Base-by-base conservation (phyloP, 768 basidiomycete species). In the Agrocybe chaxingu region DNA sequence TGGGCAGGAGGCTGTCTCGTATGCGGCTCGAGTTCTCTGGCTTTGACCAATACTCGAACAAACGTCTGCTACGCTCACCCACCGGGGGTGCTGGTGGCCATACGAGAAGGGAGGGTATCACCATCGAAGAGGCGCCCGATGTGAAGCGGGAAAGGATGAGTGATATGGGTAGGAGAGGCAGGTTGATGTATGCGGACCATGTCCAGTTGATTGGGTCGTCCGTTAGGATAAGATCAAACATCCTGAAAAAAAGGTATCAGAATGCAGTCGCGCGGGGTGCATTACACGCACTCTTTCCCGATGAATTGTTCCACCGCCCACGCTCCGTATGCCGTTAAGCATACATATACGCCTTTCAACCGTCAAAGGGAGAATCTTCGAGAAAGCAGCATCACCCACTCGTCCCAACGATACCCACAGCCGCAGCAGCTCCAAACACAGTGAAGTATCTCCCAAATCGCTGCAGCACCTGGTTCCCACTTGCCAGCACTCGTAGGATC, bases 191-290 rank as follows among this genome's bases (percentile, higher is more conserved):
- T 34, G 87, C 85, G 40, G 82, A 79, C 80, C 82, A 84, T 1
- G 86, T 83, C 89, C 89, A 92, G 47, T 83, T 80, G 36, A 71
- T 68, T 1, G 83, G 83, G 59, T 91, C 84, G 53, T 85, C 77
- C 0, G 85, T 81, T 11, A 91, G 65, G 32, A 90, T 71, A 13
- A 80, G 54, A 45, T 81, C 74, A 58, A 77, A 87, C 78, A 87
- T 82, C 62, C 80, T 81, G 54, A 8, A 50, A 10, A 34, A 32
- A 18, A 41, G 35, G 39, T 47, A 16, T 33, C 41, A 11, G 30
- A 19, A 24, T 18, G 33, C 10, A 4, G 40, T 48, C 12, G 36
- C 40, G 35, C 6, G 31, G 33, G 16, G 42, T 33, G 4, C 10
- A 32, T 44, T 42, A 11, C 5, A 66, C 76, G 35, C 57, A 85